Conservation (phyloP, 108 stramenopile species). For the Cyclotella cryptica region DNA sequence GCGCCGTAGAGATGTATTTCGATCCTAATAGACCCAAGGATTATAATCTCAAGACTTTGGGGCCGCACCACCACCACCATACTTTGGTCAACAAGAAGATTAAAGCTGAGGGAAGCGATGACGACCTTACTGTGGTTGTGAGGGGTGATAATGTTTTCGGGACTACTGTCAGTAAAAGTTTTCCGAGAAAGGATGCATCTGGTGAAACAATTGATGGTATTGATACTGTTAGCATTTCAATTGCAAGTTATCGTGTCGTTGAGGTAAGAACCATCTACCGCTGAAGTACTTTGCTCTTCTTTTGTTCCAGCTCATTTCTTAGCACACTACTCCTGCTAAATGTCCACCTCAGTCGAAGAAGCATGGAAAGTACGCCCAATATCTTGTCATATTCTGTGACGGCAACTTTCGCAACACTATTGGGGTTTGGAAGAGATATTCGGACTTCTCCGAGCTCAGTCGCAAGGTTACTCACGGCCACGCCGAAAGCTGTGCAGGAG, state of each 20-base stretch:
- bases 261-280: slow-evolving; percentile 51
- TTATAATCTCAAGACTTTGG: slow-evolving; percentile 51
- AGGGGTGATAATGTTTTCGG: slow-evolving; percentile 87
- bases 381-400: slow-evolving; percentile 84
- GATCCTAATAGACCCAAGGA: slow-evolving; percentile 53
- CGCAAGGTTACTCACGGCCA: slow-evolving; percentile 77
- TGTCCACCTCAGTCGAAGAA: slow-evolving; percentile 67
- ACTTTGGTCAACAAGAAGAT: slow-evolving; percentile 54
- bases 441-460: slow-evolving; percentile 82
- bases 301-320: neutral
- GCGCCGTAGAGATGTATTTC: slow-evolving; percentile 57
- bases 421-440: slow-evolving; percentile 92
- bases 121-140: slow-evolving; percentile 67
- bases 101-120: slow-evolving; percentile 59
- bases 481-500: slow-evolving; percentile 75
- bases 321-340: neutral
- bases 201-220: slow-evolving; percentile 63
- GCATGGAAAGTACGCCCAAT: slow-evolving; percentile 87
- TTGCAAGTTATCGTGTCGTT: slow-evolving; percentile 90
- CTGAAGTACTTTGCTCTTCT: neutral
- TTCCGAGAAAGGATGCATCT: slow-evolving; percentile 61
- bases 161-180: slow-evolving; percentile 90
- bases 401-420: slow-evolving; percentile 85
- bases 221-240: slow-evolving; percentile 84
- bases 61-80: slow-evolving; percentile 59